These are phyloP conservation scores for Colletotrichum higginsianum DNA, from an alignment of 2,329 filamentous ascomycete species.

Conservation along the genomic window DNA sequence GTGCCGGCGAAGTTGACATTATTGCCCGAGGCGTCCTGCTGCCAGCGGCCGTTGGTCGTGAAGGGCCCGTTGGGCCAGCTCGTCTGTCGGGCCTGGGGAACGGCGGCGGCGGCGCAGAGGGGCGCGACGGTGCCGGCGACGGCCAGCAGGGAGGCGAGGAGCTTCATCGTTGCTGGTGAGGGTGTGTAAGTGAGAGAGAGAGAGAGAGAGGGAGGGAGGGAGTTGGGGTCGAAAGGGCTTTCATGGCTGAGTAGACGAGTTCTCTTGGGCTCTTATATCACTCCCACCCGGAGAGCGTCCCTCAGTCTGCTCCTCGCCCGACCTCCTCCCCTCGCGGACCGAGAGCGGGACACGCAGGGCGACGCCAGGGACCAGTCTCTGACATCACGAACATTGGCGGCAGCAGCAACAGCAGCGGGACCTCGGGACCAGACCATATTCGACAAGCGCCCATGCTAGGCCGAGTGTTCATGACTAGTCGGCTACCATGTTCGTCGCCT, in stretches of 20 bases:
- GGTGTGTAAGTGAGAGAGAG: not conserved
- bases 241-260: not conserved
- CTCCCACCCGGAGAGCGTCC: not conserved
- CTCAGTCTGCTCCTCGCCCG: not conserved
- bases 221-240: not conserved
- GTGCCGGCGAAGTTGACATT: constrained; percentile 67
- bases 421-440: not conserved
- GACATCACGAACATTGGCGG: constrained; percentile 40
- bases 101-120: constrained; percentile 27
- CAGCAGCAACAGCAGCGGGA: not conserved
- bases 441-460: not conserved
- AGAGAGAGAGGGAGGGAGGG: too few species aligned
- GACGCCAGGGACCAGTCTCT: constrained; percentile 25
- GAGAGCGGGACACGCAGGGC: constrained; percentile 28
- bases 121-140: constrained; percentile 38
- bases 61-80: constrained; percentile 62
- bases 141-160: constrained; percentile 37
- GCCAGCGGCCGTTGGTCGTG: constrained; percentile 56
- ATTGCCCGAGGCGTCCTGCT: constrained; percentile 58
- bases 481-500: constrained; percentile 16
- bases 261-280: constrained; percentile 22
- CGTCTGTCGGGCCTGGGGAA: constrained; percentile 35
- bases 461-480: constrained; percentile 17
- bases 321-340: constrained; percentile 5
- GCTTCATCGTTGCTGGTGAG: constrained; percentile 41